Conservation (phyloP, 345 rosid genomes). For the Euclidium syriacum region DNA sequence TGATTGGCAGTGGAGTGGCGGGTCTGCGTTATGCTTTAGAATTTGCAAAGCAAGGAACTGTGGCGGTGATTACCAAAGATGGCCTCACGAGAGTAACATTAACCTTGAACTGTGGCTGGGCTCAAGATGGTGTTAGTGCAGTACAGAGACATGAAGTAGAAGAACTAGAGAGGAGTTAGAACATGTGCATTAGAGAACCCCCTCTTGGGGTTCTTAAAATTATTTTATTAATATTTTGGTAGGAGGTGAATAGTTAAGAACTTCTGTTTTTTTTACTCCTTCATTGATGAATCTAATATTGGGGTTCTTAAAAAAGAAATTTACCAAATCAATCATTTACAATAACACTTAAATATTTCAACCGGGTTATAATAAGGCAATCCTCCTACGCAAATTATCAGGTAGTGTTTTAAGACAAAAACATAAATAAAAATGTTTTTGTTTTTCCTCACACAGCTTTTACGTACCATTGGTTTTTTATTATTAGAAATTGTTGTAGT, state of each 20-base stretch:
- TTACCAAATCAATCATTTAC: too few species aligned
- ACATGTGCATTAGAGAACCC: too few species aligned
- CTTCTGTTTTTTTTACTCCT: too few species aligned
- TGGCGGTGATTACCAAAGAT: conserved; percentile 88
- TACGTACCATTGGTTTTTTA: conserved; percentile 16
- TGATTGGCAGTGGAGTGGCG: conserved; percentile 97
- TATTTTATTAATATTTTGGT: too few species aligned
- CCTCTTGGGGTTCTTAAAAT: too few species aligned
- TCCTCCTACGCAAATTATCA: neutral
- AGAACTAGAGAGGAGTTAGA: too few species aligned
- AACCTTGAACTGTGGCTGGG: too few species aligned
- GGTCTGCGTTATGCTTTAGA: conserved; percentile 94
- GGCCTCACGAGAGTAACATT: conserved; percentile 97
- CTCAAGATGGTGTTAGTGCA: conserved; percentile 98
- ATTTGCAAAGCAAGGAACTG: conserved; percentile 87
- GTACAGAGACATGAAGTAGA: too few species aligned
- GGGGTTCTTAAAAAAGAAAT: too few species aligned
- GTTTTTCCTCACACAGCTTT: neutral
- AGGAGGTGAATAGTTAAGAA: too few species aligned
- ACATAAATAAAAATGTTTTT: neutral
- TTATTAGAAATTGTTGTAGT: neutral
- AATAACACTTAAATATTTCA: neutral
- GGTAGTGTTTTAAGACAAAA: neutral
- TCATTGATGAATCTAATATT: too few species aligned
- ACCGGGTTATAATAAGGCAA: too few species aligned